Conservation (phyloP, 345 rosid genomes). For the Lenwebbia sp. region DNA sequence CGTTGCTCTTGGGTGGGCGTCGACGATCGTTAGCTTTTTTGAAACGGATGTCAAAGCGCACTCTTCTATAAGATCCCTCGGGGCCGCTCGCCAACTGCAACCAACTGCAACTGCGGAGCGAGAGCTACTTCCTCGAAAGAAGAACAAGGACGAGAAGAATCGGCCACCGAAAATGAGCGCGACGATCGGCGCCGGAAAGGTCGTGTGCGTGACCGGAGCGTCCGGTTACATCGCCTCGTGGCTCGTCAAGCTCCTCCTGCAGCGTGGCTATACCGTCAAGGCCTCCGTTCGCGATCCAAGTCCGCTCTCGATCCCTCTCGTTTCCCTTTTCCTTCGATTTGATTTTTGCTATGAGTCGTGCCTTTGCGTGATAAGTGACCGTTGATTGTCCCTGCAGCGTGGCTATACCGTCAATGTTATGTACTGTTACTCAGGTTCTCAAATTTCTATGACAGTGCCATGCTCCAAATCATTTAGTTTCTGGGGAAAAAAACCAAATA, state of each 20-base stretch:
- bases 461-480: background rate
- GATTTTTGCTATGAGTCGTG: background rate
- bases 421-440: too few relatives aligned
- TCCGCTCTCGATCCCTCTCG: slow-evolving; percentile 15
- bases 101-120: background rate
- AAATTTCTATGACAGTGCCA: background rate
- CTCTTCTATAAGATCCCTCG: background rate
- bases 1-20: too few relatives aligned
- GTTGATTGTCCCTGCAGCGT: background rate
- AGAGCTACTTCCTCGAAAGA: background rate
- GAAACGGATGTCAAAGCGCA: background rate
- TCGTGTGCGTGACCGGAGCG: slow-evolving; percentile 80
- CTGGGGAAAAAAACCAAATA: background rate
- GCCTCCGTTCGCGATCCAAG: slow-evolving; percentile 87
- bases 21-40: background rate
- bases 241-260: slow-evolving; percentile 78
- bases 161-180: slow-evolving; percentile 20
- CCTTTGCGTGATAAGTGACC: background rate
- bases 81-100: background rate
- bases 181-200: slow-evolving; percentile 30
- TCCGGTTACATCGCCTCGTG: slow-evolving; percentile 92
- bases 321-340: background rate
- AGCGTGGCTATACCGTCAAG: slow-evolving; percentile 64
- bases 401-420: too few relatives aligned
- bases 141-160: background rate